Base-by-base conservation (phyloP, 164 flowering plant genomes). In the Vitis rupestris region DNA sequence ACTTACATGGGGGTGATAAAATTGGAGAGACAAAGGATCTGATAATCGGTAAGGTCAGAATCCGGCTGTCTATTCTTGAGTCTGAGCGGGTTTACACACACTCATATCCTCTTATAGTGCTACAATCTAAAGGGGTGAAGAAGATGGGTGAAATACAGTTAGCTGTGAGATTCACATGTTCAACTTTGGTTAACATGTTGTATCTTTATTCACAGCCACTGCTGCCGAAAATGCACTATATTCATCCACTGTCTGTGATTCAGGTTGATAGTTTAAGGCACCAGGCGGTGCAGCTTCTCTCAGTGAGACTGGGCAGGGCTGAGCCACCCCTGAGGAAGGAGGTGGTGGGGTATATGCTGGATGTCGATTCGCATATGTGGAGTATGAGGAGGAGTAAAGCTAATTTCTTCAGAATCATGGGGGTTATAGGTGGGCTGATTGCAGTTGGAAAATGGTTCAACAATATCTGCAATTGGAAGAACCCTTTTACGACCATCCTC, bases 351-450 rank as follows among this genome's bases (percentile, higher is more conserved):
- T 88, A 86, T 50, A 88, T 93, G 93, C 80, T 91, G 69, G 94
- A 90, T 73, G 90, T 86, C 31, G 93, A 84, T 59, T 88, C 91
- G 15, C 92, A 88, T 53, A 86, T 90, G 91, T 90, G 92, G 95
- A 90, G 92, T 68, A 88, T 90, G 92, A 82, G 92, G 73, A 83
- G 89, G 62, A 90, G 95, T 84, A 90, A 88, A 68, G 90, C 92
- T 8, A 90, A 90, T 73, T 91, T 93, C 68, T 89, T 89, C 78
- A 69, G 98, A 59, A 84, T 93, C 16, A 87, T 89, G 92, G 80
- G 80, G 8, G 92, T 91, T n/a, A 69, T 90, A 16, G 69, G 90
- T 64, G 90, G 94, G 44, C 23, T 86, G 59, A 79, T 89, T 47
- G 83, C 94, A 0, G 84, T 89, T 9, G 87, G 83, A 14, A 88